Evolutionary conservation across 306 rosid species (phyloP), one percentile per base, ranked within the genome.

Genomic region (Cucurbita pepo): DNA sequence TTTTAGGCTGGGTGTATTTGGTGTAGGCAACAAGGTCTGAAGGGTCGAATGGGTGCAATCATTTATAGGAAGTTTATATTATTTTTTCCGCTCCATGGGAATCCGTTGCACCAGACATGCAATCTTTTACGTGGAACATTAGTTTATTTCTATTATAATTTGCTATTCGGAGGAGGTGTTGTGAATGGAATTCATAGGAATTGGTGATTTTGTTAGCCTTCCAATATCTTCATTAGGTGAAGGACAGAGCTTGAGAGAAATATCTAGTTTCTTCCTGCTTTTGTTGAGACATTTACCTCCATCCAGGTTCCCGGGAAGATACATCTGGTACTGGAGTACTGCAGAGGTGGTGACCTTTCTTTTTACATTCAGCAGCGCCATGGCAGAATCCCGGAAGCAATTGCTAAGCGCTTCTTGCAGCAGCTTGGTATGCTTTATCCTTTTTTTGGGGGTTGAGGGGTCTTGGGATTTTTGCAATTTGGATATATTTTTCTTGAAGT

Each of bases 321-420:
- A 82, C 86, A 91, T 86, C 96, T 95, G 69, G 99, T 95, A 60
- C 72, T 95, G 76, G 99, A 95, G 79, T 95, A 88, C 79, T 95
- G 99, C 81, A 91, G 63, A 84, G 99, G 97, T 70, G 99, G 99
- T 44, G 99, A 95, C 83, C 97, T 95, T 67, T 95, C 91, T 43
- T 34, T 91, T 81, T 88, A 86, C 74, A 82, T 95, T 75, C 97
- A 91, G 75, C 97, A 91, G 75, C 91, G 90, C 59, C 89, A 84
- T 80, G 97, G 93, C 79, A 84, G 88, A 86, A 91, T 89, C 37
- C 88, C 89, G 5, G 99, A 95, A 84, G 88, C 81, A 72, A 82
- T 79, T 66, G 97, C 99, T 73, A 89, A 95, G 81, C 84, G 89
- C 82, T 95, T 95, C 73, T 86, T 95, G 99, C 95, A 66, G 85